Percentiles rank a stretch among this genome's conserved stretches.
phyloP scores from a whole-genome alignment of 108 stramenopile species.

The Discostella pseudostelligera region DNA sequence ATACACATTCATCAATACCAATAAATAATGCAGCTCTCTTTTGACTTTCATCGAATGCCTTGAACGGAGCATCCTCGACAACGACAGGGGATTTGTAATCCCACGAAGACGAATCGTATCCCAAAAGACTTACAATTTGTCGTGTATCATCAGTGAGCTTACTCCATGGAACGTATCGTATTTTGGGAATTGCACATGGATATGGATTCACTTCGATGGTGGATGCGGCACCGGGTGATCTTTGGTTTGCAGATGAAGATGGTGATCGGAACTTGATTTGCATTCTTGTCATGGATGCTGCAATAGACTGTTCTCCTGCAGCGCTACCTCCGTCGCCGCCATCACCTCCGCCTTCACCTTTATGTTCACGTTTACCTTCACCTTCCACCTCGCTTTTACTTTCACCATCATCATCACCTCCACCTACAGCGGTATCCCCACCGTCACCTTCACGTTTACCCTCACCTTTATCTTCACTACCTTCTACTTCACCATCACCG shows the following conservation, averaged over 20 bases:
- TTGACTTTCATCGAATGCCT: background rate
- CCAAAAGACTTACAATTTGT: background rate
- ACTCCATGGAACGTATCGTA: conserved; percentile 3
- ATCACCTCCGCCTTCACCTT: background rate
- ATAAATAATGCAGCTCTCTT: background rate
- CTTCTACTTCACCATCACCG: no score
- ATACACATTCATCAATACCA: conserved; percentile 4
- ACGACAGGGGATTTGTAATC: background rate
- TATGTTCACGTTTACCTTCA: no score
- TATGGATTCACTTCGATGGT: background rate
- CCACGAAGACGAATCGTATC: background rate
- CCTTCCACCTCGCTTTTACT: background rate
- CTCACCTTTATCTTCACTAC: background rate
- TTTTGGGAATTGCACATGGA: background rate
- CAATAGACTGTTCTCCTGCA: background rate
- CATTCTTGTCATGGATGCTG: background rate
- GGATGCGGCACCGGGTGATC: background rate
- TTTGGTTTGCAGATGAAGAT: background rate
- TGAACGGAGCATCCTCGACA: background rate
- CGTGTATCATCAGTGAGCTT: background rate
- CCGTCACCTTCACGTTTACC: no score
- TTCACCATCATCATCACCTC: no score
- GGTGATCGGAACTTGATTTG: conserved; percentile 5
- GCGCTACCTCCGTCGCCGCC: background rate
- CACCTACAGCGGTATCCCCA: no score